Conservation (phyloP, 345 rosid genomes). For the Punica granatum region DNA sequence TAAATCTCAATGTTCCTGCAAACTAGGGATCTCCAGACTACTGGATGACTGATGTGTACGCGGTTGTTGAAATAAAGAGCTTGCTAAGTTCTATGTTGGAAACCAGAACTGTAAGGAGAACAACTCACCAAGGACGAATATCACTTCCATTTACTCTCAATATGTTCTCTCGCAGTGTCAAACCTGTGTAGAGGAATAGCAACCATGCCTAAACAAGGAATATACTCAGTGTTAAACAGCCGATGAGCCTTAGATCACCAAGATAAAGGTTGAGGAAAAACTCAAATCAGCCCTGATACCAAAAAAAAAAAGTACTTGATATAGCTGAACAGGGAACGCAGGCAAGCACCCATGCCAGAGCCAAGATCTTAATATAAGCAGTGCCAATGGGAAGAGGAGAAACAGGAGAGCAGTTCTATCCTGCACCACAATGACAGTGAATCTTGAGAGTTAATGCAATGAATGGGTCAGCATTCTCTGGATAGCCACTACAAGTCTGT, state of each 20-base stretch:
- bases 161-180: constrained; percentile 93
- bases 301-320: constrained; percentile 43
- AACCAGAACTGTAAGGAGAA: background rate
- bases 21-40: background rate
- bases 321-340: constrained; percentile 89
- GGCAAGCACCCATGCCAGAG: constrained; percentile 92
- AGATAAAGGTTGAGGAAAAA: background rate
- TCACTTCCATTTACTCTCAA: constrained; percentile 96
- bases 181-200: constrained; percentile 85
- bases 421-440: constrained; percentile 38
- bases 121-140: constrained; percentile 82
- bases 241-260: background rate
- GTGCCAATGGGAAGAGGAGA: constrained; percentile 72
- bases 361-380: constrained; percentile 68
- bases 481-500: background rate
- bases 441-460: background rate
- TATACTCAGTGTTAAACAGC: constrained; percentile 2
- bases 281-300: background rate
- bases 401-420: constrained; percentile 92
- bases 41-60: background rate
- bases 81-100: background rate
- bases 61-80: background rate
- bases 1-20: background rate
- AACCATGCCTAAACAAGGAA: constrained; percentile 64
- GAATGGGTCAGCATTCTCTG: background rate